These are phyloP conservation scores for Oryza glumipatula DNA, from an alignment of 176 grass and related monocot species.

Conservation along the genomic window DNA sequence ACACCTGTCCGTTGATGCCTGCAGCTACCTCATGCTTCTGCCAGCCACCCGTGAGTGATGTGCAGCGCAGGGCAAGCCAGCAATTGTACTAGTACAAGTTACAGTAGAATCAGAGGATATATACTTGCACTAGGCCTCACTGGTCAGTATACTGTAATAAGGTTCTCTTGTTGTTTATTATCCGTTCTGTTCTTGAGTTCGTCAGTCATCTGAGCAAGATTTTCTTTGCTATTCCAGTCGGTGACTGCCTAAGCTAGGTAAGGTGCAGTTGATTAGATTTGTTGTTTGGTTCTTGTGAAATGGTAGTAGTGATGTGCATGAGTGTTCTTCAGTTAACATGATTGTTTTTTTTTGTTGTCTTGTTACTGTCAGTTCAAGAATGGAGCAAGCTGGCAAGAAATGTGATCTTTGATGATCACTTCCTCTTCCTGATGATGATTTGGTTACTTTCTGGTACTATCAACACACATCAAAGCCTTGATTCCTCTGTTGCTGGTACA, in stretches of 20 bases:
- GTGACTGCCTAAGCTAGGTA: constrained; percentile 25
- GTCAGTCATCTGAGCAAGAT: background rate
- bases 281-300: background rate
- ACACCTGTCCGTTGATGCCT: constrained; percentile 45
- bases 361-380: background rate
- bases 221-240: background rate
- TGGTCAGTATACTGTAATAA: background rate
- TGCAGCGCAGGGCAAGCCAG: background rate
- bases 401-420: constrained; percentile 33
- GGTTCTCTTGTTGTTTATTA: background rate
- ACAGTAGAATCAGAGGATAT: background rate
- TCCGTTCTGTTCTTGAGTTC: background rate
- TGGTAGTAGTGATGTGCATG: background rate
- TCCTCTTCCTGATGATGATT: background rate
- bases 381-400: constrained; percentile 1
- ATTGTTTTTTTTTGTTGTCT: background rate
- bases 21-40: background rate
- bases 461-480: background rate
- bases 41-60: constrained; percentile 50
- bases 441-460: background rate
- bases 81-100: background rate
- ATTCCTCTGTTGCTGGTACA: background rate
- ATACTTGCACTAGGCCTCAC: background rate
- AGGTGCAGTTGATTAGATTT: background rate
- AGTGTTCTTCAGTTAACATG: background rate